Conservation (phyloP, 2,329 filamentous ascomycete genomes). For the Colletotrichum costaricense region DNA sequence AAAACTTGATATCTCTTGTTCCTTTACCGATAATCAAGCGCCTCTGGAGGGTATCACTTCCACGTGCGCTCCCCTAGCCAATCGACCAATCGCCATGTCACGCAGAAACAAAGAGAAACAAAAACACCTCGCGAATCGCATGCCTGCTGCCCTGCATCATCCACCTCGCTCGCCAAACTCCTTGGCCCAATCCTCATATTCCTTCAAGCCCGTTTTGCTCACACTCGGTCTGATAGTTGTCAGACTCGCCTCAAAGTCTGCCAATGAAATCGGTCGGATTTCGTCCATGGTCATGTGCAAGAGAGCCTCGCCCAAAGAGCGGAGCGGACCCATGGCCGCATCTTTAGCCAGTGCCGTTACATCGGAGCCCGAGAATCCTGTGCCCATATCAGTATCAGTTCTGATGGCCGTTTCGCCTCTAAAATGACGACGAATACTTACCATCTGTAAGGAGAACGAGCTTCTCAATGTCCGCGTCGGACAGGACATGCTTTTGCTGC, state of each 20-base stretch:
- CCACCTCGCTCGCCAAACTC: constrained; percentile 94
- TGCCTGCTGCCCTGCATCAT: constrained; percentile 50
- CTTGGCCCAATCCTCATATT: constrained; percentile 94
- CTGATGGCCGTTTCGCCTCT: background rate
- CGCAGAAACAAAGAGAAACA: background rate
- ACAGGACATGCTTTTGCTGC: constrained; percentile 87
- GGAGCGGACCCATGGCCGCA: constrained; percentile 94
- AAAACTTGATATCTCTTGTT: background rate
- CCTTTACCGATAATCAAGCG: background rate
- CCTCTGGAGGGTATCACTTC: background rate
- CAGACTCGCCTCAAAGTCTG: constrained; percentile 88
- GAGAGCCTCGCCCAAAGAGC: constrained; percentile 89
- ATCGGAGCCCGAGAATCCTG: constrained; percentile 97
- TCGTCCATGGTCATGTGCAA: constrained; percentile 94
- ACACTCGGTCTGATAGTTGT: constrained; percentile 90
- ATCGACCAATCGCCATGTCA: background rate
- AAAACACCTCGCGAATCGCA: background rate
- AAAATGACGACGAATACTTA: constrained; percentile 52
- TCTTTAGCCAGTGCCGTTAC: constrained; percentile 98
- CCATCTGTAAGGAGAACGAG: constrained; percentile 88
- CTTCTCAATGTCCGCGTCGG: constrained; percentile 75
- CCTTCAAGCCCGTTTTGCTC: constrained; percentile 82
- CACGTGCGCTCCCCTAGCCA: background rate
- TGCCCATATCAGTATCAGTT: constrained; percentile 25
- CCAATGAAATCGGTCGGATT: constrained; percentile 85